Evolutionary conservation across 768 basidiomycete species (phyloP).

Genomic region (Suillus fuscotomentosus): DNA sequence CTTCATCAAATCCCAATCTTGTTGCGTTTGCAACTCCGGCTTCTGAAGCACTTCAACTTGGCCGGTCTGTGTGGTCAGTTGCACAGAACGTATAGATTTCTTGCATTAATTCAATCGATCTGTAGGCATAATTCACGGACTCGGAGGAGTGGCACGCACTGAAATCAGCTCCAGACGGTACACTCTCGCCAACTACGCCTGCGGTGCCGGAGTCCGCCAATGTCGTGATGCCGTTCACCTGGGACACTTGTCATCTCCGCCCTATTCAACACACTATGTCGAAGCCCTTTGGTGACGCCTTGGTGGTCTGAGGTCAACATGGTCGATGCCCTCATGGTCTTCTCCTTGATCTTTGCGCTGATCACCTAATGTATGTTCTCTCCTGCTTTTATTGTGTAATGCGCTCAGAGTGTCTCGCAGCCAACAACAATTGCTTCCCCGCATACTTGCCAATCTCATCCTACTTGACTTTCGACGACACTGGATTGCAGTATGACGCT

Average conservation of each 20-base stretch:
- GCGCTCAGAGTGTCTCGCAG: constrained; percentile 34
- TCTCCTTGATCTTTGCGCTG: constrained; percentile 75
- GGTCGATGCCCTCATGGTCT: constrained; percentile 59
- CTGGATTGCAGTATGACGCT: constrained; percentile 64
- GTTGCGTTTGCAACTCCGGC: constrained; percentile 14
- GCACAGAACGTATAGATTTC: constrained; percentile 9
- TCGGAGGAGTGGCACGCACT: constrained; percentile 58
- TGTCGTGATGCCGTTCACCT: constrained; percentile 86
- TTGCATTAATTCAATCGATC: constrained; percentile 7
- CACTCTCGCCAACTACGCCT: constrained; percentile 56
- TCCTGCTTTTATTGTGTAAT: background rate
- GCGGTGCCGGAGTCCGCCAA: constrained; percentile 51
- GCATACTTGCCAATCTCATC: constrained; percentile 77
- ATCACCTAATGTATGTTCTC: constrained; percentile 65
- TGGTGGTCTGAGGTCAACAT: constrained; percentile 88
- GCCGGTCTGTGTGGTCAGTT: constrained; percentile 66
- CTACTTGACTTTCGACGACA: constrained; percentile 67
- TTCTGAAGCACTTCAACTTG: constrained; percentile 39
- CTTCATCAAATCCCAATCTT: constrained; percentile 20
- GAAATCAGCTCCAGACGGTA: constrained; percentile 54
- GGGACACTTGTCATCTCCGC: constrained; percentile 81
- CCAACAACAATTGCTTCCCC: constrained; percentile 66
- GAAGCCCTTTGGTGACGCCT: constrained; percentile 78
- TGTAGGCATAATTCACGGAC: constrained; percentile 80
- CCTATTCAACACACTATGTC: constrained; percentile 81